Base-by-base conservation (phyloP, 2,329 filamentous ascomycete species). In the Colletotrichum lini region DNA sequence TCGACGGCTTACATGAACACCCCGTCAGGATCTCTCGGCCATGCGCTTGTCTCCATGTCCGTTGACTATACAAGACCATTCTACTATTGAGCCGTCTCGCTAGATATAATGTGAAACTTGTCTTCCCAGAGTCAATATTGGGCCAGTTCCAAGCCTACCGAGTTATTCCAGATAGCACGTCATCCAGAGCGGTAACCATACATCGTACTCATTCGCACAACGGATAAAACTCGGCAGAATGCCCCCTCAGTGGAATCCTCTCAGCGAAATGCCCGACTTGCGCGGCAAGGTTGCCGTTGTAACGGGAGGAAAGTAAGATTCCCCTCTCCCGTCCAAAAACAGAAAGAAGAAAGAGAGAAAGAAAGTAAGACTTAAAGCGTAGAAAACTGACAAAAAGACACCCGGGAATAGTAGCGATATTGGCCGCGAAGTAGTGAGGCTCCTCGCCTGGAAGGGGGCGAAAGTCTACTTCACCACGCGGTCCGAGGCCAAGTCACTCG, bases 391-490 rank as follows among this genome's bases (percentile, higher is more conserved):
- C 45, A 18, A 40, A 42, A 42, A 13, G 35, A 0, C n/a, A 15
- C 26, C 26, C 1, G 30, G 8, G 8, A 6, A 35, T 23, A 77
- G 76, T 42, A 57, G 72, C 10, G 77, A 77, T 2, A 75, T 78
- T 15, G 77, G 77, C 2, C 68, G 74, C 15, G 63, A 75, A 5
- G 76, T 73, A 10, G 70, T 73, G 40, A 76, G 76, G n/a, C 67
- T 71, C 26, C 73, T 79, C n/a, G 74, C 73, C 2, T n/a, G 61
- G 5, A 68, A 70, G 18, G 76, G 76, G 35, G 75, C 76, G 3
- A 78, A 77, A 35, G 76, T 79, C 8, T 78, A 76, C 56, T 61
- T 74, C 12, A 72, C 75, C 1, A 69, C 75, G 7, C 63, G 77
- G 13, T 75, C 73, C 0, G 72, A 78, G 23, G 61, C 58, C 7